A percentile compares a stretch with the other conserved stretches of the same genome.
Evolutionary conservation across 2,329 filamentous ascomycete species (phyloP).

Genomic region (Epichloe brachyelytri): DNA sequence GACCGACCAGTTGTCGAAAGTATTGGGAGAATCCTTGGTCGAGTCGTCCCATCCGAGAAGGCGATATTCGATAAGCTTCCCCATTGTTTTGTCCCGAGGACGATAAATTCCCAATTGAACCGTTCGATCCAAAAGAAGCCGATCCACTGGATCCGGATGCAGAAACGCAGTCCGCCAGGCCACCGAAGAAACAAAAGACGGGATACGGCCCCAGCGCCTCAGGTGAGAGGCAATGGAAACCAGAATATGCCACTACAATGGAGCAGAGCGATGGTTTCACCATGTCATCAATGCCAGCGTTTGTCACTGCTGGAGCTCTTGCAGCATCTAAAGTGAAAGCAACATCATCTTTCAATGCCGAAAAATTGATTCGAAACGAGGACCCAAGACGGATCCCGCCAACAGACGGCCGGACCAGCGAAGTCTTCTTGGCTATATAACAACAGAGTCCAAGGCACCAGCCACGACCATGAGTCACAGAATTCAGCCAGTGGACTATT

Average conservation of each 20-base stretch:
- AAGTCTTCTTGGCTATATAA: slow-evolving; percentile 30
- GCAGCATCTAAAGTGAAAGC: slow-evolving; percentile 11
- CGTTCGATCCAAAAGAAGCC: slow-evolving; percentile 27
- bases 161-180: slow-evolving; percentile 11
- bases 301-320: slow-evolving; percentile 47
- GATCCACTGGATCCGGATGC: slow-evolving; percentile 11
- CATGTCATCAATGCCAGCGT: slow-evolving; percentile 41
- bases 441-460: slow-evolving; percentile 10
- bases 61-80: slow-evolving; percentile 41
- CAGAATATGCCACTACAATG: slow-evolving; percentile 48
- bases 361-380: slow-evolving; percentile 9
- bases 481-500: slow-evolving; percentile 8
- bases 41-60: slow-evolving; percentile 43
- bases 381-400: slow-evolving; percentile 14
- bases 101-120: slow-evolving; percentile 53
- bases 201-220: slow-evolving; percentile 8
- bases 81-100: slow-evolving; percentile 49
- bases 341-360: slow-evolving; percentile 4
- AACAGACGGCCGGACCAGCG: slow-evolving; percentile 26
- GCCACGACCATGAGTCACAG: slow-evolving; percentile 5
- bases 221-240: slow-evolving; percentile 24
- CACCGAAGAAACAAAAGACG: slow-evolving; percentile 18
- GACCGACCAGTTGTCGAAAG: slow-evolving; percentile 47
- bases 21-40: slow-evolving; percentile 58
- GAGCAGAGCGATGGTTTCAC: slow-evolving; percentile 45